These are phyloP conservation scores for Pseudogymnoascus sp. DNA, from an alignment of 2,329 filamentous ascomycete genomes.

Conservation along the genomic window DNA sequence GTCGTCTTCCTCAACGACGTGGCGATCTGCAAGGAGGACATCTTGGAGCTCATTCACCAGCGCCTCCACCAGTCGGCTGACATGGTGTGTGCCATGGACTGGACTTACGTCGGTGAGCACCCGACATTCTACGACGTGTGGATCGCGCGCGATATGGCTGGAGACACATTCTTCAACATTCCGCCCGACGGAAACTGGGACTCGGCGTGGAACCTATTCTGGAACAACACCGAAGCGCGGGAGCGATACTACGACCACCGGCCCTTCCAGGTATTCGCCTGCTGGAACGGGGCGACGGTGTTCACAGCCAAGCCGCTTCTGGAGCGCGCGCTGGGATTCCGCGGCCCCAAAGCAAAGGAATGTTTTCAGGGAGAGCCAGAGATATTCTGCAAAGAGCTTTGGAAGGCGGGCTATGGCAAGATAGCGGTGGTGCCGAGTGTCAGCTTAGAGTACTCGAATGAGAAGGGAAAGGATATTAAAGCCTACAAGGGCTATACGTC, in stretches of 20 bases:
- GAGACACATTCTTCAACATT: conserved; percentile 48
- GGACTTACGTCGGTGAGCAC: conserved; percentile 37
- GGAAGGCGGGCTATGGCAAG: conserved; percentile 39
- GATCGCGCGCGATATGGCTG: conserved; percentile 43
- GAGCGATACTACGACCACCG: conserved; percentile 28
- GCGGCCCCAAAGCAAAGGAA: conserved; percentile 33
- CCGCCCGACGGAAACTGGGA: conserved; percentile 42
- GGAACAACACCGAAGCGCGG: conserved; percentile 35
- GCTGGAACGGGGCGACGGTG: conserved; percentile 50
- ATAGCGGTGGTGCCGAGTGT: conserved; percentile 49
- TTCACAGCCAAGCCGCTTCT: conserved; percentile 42
- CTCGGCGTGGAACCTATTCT: conserved; percentile 43
- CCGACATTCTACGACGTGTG: conserved; percentile 51
- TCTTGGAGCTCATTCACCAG: conserved; percentile 48
- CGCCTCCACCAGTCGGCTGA: conserved; percentile 37
- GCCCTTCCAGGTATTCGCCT: conserved; percentile 53
- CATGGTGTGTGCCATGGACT: conserved; percentile 53
- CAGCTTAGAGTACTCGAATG: conserved; percentile 46
- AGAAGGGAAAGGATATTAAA: conserved; percentile 39
- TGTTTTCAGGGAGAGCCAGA: conserved; percentile 48
- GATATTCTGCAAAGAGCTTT: conserved; percentile 50
- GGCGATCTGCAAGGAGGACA: conserved; percentile 42
- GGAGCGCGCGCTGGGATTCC: conserved; percentile 37
- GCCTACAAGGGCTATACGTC: conserved; percentile 41
- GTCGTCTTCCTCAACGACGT: conserved; percentile 48